A percentile compares a stretch with the other conserved stretches of the same genome.
Conservation (phyloP, 140 eudicot genomes). For the Stevia rebaudiana region DNA sequence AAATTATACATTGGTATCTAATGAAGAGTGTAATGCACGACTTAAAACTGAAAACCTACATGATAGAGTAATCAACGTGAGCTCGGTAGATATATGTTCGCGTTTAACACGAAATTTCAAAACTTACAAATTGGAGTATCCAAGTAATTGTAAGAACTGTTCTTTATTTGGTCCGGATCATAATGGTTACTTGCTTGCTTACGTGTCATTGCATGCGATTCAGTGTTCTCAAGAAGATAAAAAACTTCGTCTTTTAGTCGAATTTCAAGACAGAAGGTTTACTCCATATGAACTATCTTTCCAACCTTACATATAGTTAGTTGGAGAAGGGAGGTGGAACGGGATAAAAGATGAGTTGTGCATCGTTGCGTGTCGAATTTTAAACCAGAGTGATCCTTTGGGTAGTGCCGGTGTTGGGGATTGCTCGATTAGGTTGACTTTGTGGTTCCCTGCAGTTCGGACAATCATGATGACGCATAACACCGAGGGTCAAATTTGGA, state of each 20-base stretch:
- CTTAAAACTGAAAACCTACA: neutral
- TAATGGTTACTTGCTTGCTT: constrained; percentile 21
- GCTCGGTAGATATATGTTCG: constrained; percentile 28
- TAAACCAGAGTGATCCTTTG: constrained; percentile 23
- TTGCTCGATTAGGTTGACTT: constrained; percentile 50
- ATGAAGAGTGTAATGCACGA: constrained; percentile 21
- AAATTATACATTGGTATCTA: constrained; percentile 39
- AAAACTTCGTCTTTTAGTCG: constrained; percentile 33
- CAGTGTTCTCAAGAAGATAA: constrained; percentile 36
- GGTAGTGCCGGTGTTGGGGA: constrained; percentile 44
- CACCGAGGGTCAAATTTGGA: constrained; percentile 54
- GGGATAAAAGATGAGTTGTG: constrained; percentile 31
- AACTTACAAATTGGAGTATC: constrained; percentile 39
- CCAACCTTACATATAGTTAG: constrained; percentile 26
- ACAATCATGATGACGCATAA: constrained; percentile 34
- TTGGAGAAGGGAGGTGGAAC: constrained; percentile 69
- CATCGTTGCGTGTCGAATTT: constrained; percentile 43
- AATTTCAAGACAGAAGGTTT: constrained; percentile 30
- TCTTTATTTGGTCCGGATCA: constrained; percentile 21
- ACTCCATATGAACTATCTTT: constrained; percentile 15
- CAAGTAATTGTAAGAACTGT: constrained; percentile 34
- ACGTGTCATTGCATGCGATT: constrained; percentile 33
- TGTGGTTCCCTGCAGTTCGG: constrained; percentile 41
- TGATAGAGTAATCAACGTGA: constrained; percentile 24
- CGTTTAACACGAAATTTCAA: neutral